These are phyloP conservation scores for Debaryomyces tyrocola DNA, from an alignment of 805 yeast species.

Conservation along the genomic window DNA sequence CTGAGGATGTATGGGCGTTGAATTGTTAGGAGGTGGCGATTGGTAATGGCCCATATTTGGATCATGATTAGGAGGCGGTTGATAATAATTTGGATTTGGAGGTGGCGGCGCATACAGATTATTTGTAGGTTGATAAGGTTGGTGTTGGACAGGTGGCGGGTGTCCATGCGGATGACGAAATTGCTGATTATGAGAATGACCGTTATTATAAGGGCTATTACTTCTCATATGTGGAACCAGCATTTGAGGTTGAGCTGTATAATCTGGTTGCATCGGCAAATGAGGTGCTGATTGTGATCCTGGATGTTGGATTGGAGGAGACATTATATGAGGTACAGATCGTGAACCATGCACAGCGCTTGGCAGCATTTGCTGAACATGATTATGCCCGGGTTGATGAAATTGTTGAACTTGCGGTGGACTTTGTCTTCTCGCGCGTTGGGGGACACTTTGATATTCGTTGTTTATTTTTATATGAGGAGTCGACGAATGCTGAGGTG, in stretches of 20 bases:
- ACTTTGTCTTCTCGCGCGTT: no score
- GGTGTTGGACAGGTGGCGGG: constrained; percentile 1
- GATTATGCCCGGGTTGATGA: no score
- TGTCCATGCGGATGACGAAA: background rate
- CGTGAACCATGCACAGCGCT: background rate
- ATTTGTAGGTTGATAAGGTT: constrained; percentile 2
- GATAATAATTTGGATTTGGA: background rate
- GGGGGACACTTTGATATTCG: no score
- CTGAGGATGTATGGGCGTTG: background rate
- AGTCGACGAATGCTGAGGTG: no score
- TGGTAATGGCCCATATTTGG: background rate
- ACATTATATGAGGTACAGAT: background rate
- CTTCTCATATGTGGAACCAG: background rate
- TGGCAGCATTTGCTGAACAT: background rate
- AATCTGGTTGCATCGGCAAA: background rate
- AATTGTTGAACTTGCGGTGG: no score
- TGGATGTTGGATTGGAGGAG: background rate
- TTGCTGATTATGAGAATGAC: background rate
- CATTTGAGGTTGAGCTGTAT: background rate
- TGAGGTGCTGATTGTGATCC: background rate
- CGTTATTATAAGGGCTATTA: background rate
- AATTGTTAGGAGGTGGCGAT: background rate
- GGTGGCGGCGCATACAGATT: background rate
- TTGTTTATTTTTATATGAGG: no score
- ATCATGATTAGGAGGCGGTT: background rate